Evolutionary conservation across 352 stramenopile species (phyloP).

Genomic region (Phytophthora sojae): DNA sequence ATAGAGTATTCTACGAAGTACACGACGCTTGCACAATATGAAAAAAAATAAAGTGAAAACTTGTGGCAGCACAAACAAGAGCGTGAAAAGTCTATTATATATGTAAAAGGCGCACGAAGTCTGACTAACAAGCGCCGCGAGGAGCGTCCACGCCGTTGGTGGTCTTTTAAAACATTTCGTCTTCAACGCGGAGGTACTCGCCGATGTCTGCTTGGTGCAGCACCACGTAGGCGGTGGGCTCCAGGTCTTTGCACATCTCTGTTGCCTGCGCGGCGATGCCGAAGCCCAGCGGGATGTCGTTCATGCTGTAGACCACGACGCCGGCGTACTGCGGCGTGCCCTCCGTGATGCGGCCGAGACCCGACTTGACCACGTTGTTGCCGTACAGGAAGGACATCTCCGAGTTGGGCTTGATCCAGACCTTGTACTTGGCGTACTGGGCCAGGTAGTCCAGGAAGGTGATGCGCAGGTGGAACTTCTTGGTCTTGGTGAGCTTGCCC

Average conservation of each 20-base stretch:
- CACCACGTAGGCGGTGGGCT: constrained; percentile 97
- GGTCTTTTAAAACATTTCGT: constrained; percentile 95
- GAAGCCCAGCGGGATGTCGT: constrained; percentile 98
- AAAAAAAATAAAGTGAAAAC: constrained; percentile 18
- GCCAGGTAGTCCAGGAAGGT: constrained; percentile 98
- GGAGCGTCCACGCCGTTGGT: constrained; percentile 2
- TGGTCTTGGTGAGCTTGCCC: constrained; percentile 99
- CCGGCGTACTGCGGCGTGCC: constrained; percentile 98
- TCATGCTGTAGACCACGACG: constrained; percentile 99
- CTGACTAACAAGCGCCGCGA: constrained; percentile 12
- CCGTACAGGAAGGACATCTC: constrained; percentile 99
- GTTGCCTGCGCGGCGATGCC: constrained; percentile 97
- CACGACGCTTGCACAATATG: constrained; percentile 22
- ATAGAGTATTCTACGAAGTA: constrained; percentile 35
- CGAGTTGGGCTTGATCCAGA: constrained; percentile 99
- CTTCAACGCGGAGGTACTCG: constrained; percentile 98
- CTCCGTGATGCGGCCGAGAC: constrained; percentile 98
- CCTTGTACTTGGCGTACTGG: constrained; percentile 99
- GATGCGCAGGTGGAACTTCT: constrained; percentile 99
- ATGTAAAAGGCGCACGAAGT: constrained; percentile 41
- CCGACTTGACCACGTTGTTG: constrained; percentile 99
- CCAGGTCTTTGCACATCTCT: constrained; percentile 96
- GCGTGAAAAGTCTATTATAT: constrained; percentile 69
- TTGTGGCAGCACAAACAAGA: constrained; percentile 33
- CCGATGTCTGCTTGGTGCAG: constrained; percentile 99